Conservation (phyloP, 495 filamentous ascomycete genomes). For the Niebla homalea region DNA sequence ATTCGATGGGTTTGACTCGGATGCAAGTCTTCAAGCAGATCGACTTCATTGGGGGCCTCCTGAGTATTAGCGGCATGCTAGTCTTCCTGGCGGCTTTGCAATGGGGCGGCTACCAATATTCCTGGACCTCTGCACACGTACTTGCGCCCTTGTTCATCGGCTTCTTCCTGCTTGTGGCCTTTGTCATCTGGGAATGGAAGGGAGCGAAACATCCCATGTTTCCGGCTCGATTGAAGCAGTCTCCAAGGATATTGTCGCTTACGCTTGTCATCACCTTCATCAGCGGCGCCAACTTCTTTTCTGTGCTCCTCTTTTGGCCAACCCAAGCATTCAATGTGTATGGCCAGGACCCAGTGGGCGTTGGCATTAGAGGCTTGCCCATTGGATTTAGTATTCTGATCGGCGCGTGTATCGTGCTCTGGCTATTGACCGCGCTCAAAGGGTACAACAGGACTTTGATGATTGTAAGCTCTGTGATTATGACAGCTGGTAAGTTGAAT, state of each 20-base stretch:
- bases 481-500: slow-evolving; percentile 45
- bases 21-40: slow-evolving; percentile 41
- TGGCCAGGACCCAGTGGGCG: slow-evolving; percentile 52
- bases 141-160: slow-evolving; percentile 48
- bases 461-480: slow-evolving; percentile 46
- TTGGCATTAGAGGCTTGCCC: slow-evolving; percentile 53
- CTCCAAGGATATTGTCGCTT: slow-evolving; percentile 46
- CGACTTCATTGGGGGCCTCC: slow-evolving; percentile 54
- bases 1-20: slow-evolving; percentile 34
- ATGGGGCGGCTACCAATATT: slow-evolving; percentile 58
- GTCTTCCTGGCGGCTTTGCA: slow-evolving; percentile 53
- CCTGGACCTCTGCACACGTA: slow-evolving; percentile 44
- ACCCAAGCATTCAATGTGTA: slow-evolving; percentile 64
- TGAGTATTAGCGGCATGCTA: slow-evolving; percentile 52
- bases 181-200: slow-evolving; percentile 46
- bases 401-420: slow-evolving; percentile 50
- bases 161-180: slow-evolving; percentile 37
- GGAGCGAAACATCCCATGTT: slow-evolving; percentile 54
- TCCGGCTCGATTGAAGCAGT: slow-evolving; percentile 46
- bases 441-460: slow-evolving; percentile 51
- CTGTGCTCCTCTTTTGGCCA: slow-evolving; percentile 61
- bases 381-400: slow-evolving; percentile 49
- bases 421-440: slow-evolving; percentile 44
- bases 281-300: slow-evolving; percentile 63
- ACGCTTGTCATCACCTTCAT: slow-evolving; percentile 63